Evolutionary conservation across 352 stramenopile species (phyloP).

Genomic region (Pythium plurisporium): DNA sequence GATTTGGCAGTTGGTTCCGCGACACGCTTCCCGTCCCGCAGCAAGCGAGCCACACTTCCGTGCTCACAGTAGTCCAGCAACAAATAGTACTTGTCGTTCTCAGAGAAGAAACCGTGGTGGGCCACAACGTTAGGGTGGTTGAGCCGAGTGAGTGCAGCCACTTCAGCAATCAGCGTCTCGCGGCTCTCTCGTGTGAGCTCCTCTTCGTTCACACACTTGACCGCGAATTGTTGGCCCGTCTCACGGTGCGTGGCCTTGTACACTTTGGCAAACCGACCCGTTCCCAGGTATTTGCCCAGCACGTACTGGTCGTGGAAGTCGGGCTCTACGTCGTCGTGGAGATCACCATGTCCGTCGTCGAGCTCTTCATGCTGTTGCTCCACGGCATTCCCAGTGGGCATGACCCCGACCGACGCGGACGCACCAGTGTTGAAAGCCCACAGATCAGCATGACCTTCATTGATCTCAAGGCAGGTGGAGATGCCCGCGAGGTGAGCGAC

Average conservation of each 20-base stretch:
- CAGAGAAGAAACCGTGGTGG: constrained; percentile 78
- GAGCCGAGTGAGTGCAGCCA: constrained; percentile 59
- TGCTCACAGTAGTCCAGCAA: constrained; percentile 84
- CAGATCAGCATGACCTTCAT: constrained; percentile 14
- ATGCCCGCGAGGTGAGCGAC: constrained; percentile 56
- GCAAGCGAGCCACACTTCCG: constrained; percentile 76
- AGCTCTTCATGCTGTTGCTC: constrained; percentile 18
- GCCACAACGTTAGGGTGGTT: constrained; percentile 81
- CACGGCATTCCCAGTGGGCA: constrained; percentile 18
- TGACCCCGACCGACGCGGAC: neutral
- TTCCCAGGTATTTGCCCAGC: constrained; percentile 50
- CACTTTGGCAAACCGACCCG: constrained; percentile 60
- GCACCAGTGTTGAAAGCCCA: constrained; percentile 21
- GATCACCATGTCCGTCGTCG: neutral
- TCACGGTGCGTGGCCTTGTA: constrained; percentile 40
- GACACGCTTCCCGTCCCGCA: constrained; percentile 58
- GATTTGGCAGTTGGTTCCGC: constrained; percentile 58
- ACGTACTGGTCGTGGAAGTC: constrained; percentile 63
- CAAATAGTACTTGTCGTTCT: constrained; percentile 73
- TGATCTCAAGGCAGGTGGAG: constrained; percentile 34
- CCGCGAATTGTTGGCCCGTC: constrained; percentile 41
- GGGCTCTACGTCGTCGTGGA: constrained; percentile 11
- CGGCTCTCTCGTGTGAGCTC: constrained; percentile 40
- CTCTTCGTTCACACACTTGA: constrained; percentile 63
- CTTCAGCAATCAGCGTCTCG: constrained; percentile 67